phyloP scores from a whole-genome alignment of 805 yeast species.

The Metschnikowia lachancei region DNA sequence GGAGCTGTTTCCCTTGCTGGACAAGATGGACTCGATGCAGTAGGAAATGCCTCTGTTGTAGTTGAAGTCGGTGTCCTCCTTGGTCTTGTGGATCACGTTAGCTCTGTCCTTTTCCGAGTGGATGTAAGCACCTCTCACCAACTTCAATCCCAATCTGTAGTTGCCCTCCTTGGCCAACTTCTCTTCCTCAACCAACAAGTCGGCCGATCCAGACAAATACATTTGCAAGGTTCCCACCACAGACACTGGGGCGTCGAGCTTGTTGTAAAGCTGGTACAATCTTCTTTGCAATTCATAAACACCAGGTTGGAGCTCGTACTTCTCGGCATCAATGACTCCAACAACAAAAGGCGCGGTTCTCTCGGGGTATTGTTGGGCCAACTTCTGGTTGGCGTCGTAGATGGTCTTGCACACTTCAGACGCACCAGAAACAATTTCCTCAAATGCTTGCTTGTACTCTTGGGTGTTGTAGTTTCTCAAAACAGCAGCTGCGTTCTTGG shows the following conservation, averaged over 20 bases:
- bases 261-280: conserved; percentile 71
- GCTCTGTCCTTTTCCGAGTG: conserved; percentile 79
- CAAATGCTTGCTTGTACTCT: conserved; percentile 44
- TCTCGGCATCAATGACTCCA: conserved; percentile 88
- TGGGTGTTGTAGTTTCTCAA: conserved; percentile 59
- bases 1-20: conserved; percentile 42
- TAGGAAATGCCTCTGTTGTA: conserved; percentile 68
- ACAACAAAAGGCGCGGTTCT: conserved; percentile 72
- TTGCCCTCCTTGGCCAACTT: conserved; percentile 55
- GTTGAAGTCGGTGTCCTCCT: conserved; percentile 74
- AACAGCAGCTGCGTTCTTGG: conserved; percentile 71
- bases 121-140: conserved; percentile 94
- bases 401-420: conserved; percentile 57
- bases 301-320: conserved; percentile 82
- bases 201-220: conserved; percentile 73
- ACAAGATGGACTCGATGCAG: conserved; percentile 58
- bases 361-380: conserved; percentile 53
- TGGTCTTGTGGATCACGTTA: conserved; percentile 67
- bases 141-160: conserved; percentile 80
- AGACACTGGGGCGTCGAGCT: conserved; percentile 51
- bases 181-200: conserved; percentile 60
- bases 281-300: conserved; percentile 87
- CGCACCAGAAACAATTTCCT: conserved; percentile 63
- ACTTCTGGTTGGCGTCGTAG: conserved; percentile 48
- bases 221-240: conserved; percentile 92